Evolutionary conservation across 345 rosid genomes (phyloP), one percentile per base, ranked within the genome.

Genomic region (Corchorus capsularis): DNA sequence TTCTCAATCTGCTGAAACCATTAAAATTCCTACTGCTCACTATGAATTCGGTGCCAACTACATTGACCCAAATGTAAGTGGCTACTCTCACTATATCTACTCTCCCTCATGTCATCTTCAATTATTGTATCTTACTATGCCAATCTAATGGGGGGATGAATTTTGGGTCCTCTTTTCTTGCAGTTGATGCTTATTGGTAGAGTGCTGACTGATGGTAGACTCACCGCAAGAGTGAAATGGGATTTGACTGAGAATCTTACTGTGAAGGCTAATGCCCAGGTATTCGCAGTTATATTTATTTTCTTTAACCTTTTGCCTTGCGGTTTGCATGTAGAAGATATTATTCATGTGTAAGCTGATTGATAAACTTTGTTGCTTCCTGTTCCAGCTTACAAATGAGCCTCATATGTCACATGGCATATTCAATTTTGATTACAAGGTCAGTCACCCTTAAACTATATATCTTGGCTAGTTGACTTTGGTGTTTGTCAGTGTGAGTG

Each of bases 31-130:
- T 35, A 93, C 93, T 27, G 87, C 99, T 20, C 86, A 93, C 69
- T 96, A 96, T 73, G 99, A 96, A 81, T 96, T 96, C 72, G 99
- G 98, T 69, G 96, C 98, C 56, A 96, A 96, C 76, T 96, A 79
- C 78, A 86, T 86, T 56, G 98, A 93, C 76, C 96, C 94, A 46
- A 82, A 87, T 84, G 97, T 91, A 66, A 81, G 85, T 77, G 66
- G 19, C 22, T 50, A 12, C 32, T 15, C 15, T 76, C 50, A 43
- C 64, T 72, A 46, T 35, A 17, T 72, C 7, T 64, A 14, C 63
- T 52, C 39, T 35, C 14, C 32, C 14, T 20, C 43, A 39, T 9
- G 19, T 43, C 14, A 7, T 47, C 57, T 47, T 20, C 41, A 75
- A 22, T 6, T 34, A 11, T 65, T 35, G 53, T 12, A 54, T 53